Base-by-base conservation (phyloP, 345 rosid species). In the Hibiscus syriacus region DNA sequence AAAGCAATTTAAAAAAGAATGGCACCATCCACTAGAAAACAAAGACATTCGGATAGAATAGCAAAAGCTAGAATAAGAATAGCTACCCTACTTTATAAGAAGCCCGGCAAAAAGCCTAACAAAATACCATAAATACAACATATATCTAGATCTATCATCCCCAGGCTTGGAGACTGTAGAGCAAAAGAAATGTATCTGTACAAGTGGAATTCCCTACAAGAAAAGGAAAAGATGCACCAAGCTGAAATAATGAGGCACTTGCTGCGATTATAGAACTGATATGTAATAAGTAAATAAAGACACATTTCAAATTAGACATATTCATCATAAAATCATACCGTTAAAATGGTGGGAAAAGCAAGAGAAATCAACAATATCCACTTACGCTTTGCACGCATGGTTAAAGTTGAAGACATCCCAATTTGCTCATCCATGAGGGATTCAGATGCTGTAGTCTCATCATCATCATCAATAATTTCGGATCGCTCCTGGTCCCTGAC, bases 311-410 rank as follows among this genome's bases (percentile, higher is more conserved):
- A 38, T 17, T 38, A 60, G 23, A 4, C 25, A 26, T 38, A 39
- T 7, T 64, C 13, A 19, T 43, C 13, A 64, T 3, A 64, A 64
- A 7, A 45, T n/a, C 16, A 26, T 26, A 64, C 10, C n/a, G 49
- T 20, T 12, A 20, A n/a, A 2, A 39, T 16, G 20, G 22, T 25
- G 49, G 6, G 38, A 34, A 53, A 55, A 1, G 16, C 17, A 19
- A 23, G 6, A 55, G 49, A 54, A 55, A 69, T 29, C 38, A 64
- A 32, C 50, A 49, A 38, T 43, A 62, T 70, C 36, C 55, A 71
- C 74, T 70, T 74, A 80, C 89, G 46, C 69, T 80, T 82, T 50
- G 71, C 58, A 73, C 75, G 79, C 41, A 70, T 8, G 66, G 75
- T 54, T 17, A 78, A 55, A 22, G 75, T 71, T 43, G 74, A 72